These are phyloP conservation scores for Alternaria novae-zelandiae DNA, from an alignment of 2,329 filamentous ascomycete genomes.

Conservation along the genomic window DNA sequence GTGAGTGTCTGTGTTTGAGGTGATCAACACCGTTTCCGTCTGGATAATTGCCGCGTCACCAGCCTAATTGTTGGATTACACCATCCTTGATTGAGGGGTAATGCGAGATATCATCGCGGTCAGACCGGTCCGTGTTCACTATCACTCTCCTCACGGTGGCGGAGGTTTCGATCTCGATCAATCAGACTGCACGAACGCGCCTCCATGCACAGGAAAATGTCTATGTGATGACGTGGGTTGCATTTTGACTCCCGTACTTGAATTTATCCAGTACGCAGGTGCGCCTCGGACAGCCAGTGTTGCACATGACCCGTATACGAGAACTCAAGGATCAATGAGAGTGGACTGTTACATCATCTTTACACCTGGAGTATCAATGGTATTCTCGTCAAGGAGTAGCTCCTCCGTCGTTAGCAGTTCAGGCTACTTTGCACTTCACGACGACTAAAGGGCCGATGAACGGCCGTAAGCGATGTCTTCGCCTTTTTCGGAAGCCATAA, in stretches of 20 bases:
- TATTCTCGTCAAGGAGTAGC: not conserved
- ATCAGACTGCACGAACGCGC: not conserved
- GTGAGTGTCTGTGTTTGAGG: not conserved
- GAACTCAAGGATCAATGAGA: not conserved
- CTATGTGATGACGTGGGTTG: not conserved
- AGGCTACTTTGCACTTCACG: not conserved
- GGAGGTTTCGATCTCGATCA: not conserved
- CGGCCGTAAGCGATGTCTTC: not conserved
- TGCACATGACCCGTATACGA: conserved; percentile 3
- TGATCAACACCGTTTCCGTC: not conserved
- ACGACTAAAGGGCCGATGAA: not conserved
- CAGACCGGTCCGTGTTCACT: not conserved
- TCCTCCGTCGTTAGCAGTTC: not conserved
- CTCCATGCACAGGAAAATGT: not conserved
- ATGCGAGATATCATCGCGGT: not conserved
- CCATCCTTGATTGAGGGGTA: not conserved
- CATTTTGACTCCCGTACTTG: not conserved
- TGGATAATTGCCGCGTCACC: not conserved
- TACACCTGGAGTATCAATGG: not conserved
- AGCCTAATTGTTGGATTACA: not conserved
- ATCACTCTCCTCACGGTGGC: not conserved
- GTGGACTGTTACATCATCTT: not conserved
- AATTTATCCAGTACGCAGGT: not conserved
- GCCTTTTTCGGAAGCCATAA: conserved; percentile 2
- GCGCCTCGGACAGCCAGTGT: not conserved